phyloP scores from a whole-genome alignment of 2,329 filamentous ascomycete species.

The Knoxdaviesia capensis region DNA sequence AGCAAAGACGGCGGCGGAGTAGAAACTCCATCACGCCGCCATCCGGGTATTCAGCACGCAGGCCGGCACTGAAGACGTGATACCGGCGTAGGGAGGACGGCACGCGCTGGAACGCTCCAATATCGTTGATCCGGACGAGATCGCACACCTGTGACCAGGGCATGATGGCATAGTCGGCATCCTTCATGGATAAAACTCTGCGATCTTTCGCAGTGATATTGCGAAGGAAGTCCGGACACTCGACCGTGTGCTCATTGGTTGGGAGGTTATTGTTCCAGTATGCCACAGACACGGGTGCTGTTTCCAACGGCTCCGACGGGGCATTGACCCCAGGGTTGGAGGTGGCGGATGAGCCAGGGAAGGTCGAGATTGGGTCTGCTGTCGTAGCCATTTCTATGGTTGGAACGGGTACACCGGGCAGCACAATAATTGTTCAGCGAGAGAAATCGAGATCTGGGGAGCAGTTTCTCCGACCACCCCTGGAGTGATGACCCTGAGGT shows the following conservation, averaged over 20 bases:
- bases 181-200: slow-evolving; percentile 47
- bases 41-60: slow-evolving; percentile 35
- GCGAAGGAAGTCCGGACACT: slow-evolving; percentile 53
- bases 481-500: too few relatives aligned
- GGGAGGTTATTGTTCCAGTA: slow-evolving; percentile 79
- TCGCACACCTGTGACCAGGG: slow-evolving; percentile 50
- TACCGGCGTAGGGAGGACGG: slow-evolving; percentile 68
- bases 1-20: slow-evolving; percentile 46
- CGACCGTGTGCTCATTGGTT: slow-evolving; percentile 31
- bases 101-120: slow-evolving; percentile 56
- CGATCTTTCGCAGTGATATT: slow-evolving; percentile 47
- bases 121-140: slow-evolving; percentile 42
- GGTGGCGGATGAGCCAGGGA: too few relatives aligned
- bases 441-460: too few relatives aligned
- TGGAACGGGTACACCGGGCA: too few relatives aligned
- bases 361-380: too few relatives aligned
- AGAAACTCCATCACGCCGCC: slow-evolving; percentile 67
- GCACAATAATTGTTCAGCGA: too few relatives aligned
- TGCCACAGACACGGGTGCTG: slow-evolving; percentile 14
- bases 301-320: too few relatives aligned
- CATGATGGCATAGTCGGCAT: slow-evolving; percentile 40
- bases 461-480: too few relatives aligned
- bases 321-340: too few relatives aligned
- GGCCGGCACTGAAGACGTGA: slow-evolving; percentile 42
- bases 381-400: too few relatives aligned